A percentile compares a stretch with the other conserved stretches of the same genome.
Evolutionary conservation across 352 stramenopile species (phyloP).

Genomic region (Pythium pyrilobum): DNA sequence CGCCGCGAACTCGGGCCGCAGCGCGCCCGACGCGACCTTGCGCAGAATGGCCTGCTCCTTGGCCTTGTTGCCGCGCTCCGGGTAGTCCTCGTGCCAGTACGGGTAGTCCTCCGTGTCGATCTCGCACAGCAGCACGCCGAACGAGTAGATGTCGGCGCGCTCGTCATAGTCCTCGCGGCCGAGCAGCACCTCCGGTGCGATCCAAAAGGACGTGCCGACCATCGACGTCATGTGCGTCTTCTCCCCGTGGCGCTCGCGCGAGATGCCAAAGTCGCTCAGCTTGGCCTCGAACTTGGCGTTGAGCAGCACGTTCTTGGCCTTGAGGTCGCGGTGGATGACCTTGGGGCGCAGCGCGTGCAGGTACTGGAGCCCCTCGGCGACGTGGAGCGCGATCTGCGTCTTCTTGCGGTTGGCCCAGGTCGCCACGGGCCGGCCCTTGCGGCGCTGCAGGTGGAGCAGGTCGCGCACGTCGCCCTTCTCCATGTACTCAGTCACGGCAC

Average conservation of each 20-base stretch:
- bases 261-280: slow-evolving; percentile 75
- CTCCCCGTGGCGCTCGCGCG: slow-evolving; percentile 47
- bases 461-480: slow-evolving; percentile 15
- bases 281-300: slow-evolving; percentile 37
- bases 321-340: slow-evolving; percentile 16
- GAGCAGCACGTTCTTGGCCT: slow-evolving; percentile 16
- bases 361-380: slow-evolving; percentile 39
- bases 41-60: not conserved
- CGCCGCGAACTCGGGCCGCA: not conserved
- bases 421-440: not conserved
- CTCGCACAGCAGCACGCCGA: slow-evolving; percentile 20
- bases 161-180: slow-evolving; percentile 15
- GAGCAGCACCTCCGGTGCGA: slow-evolving; percentile 20
- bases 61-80: not conserved
- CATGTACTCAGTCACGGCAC: slow-evolving; percentile 21
- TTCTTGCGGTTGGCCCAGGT: slow-evolving; percentile 40
- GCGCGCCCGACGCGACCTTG: not conserved
- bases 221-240: slow-evolving; percentile 60
- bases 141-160: slow-evolving; percentile 18
- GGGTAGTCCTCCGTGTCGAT: slow-evolving; percentile 20
- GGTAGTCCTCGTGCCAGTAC: slow-evolving; percentile 7
- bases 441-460: not conserved
- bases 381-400: slow-evolving; percentile 39
- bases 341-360: slow-evolving; percentile 17
- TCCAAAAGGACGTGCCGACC: slow-evolving; percentile 23